Percentiles rank a stretch among this genome's conserved stretches.
These are phyloP conservation scores for Thalassiosira exigua DNA, from an alignment of 352 stramenopile genomes.

Conservation along the genomic window DNA sequence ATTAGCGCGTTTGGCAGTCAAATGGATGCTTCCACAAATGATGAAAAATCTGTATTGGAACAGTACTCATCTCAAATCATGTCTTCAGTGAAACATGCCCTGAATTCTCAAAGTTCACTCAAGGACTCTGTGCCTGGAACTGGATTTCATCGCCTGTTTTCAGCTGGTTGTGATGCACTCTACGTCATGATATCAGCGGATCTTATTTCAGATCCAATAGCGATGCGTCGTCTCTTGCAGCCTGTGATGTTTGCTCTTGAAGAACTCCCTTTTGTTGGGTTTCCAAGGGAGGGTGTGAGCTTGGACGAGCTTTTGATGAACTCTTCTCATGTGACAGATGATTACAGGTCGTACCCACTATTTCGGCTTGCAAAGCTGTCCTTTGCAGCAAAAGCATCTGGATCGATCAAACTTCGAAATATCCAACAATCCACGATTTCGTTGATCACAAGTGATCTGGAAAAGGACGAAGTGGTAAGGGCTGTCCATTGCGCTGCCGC, in stretches of 20 bases:
- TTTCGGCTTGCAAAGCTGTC: slow-evolving; percentile 61
- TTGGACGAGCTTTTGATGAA: slow-evolving; percentile 36
- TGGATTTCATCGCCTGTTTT: slow-evolving; percentile 70
- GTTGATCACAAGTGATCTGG: slow-evolving; percentile 35
- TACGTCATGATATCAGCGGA: slow-evolving; percentile 61
- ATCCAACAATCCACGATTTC: slow-evolving; percentile 31
- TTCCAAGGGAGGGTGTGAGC: slow-evolving; percentile 15
- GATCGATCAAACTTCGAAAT: slow-evolving; percentile 32
- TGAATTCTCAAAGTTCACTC: slow-evolving; percentile 56
- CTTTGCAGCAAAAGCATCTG: slow-evolving; percentile 46
- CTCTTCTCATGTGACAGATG: slow-evolving; percentile 49
- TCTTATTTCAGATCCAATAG: slow-evolving; percentile 66
- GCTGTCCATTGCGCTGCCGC: slow-evolving; percentile 63
- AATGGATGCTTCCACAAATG: slow-evolving; percentile 68
- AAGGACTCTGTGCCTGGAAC: slow-evolving; percentile 40
- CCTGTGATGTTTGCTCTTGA: slow-evolving; percentile 49
- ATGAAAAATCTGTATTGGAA: slow-evolving; percentile 64
- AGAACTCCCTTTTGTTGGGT: slow-evolving; percentile 59
- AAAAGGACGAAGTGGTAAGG: slow-evolving; percentile 47
- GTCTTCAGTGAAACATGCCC: slow-evolving; percentile 75
- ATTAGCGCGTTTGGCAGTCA: slow-evolving; percentile 67
- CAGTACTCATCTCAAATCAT: slow-evolving; percentile 83
- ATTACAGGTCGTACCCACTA: slow-evolving; percentile 50
- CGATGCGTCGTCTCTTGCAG: slow-evolving; percentile 71
- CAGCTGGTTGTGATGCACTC: slow-evolving; percentile 68